These are phyloP conservation scores for Epichloe sp. DNA, from an alignment of 2,329 filamentous ascomycete species.

Conservation along the genomic window DNA sequence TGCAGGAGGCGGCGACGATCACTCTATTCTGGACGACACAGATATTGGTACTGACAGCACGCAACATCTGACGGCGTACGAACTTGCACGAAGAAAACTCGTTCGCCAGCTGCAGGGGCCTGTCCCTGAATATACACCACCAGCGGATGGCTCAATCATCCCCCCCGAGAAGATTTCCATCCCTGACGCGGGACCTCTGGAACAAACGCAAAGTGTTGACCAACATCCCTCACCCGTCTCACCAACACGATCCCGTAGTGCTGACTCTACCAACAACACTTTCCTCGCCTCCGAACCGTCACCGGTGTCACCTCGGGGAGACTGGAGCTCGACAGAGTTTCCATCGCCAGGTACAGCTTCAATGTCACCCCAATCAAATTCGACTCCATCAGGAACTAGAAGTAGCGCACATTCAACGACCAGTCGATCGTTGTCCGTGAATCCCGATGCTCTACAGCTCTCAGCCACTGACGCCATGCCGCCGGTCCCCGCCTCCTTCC, in stretches of 20 bases:
- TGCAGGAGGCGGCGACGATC: conserved; percentile 22
- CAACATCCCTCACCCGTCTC: conserved; percentile 9
- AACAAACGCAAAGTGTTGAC: conserved; percentile 7
- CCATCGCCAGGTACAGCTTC: conserved; percentile 29
- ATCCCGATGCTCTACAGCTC: background rate
- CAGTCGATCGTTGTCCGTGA: conserved; percentile 6
- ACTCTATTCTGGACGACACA: conserved; percentile 24
- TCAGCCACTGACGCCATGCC: background rate
- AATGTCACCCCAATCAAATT: conserved; percentile 13
- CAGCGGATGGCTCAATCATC: conserved; percentile 14
- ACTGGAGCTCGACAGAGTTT: conserved; percentile 26
- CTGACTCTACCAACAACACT: conserved; percentile 18
- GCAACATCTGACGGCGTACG: conserved; percentile 32
- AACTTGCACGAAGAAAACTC: conserved; percentile 36
- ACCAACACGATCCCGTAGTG: conserved; percentile 10
- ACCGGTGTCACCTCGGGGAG: conserved; percentile 33
- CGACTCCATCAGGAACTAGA: conserved; percentile 7
- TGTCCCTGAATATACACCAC: conserved; percentile 35
- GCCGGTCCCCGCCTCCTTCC: conserved; percentile 16
- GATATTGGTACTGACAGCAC: conserved; percentile 28
- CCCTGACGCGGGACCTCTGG: conserved; percentile 8
- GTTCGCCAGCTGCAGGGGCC: conserved; percentile 37
- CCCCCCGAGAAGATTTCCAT: conserved; percentile 17
- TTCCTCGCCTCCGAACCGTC: conserved; percentile 32
- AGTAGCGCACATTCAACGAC: conserved; percentile 5